phyloP scores from a whole-genome alignment of 1,284 basidiomycete species.

The Marasmius tenuissimus region DNA sequence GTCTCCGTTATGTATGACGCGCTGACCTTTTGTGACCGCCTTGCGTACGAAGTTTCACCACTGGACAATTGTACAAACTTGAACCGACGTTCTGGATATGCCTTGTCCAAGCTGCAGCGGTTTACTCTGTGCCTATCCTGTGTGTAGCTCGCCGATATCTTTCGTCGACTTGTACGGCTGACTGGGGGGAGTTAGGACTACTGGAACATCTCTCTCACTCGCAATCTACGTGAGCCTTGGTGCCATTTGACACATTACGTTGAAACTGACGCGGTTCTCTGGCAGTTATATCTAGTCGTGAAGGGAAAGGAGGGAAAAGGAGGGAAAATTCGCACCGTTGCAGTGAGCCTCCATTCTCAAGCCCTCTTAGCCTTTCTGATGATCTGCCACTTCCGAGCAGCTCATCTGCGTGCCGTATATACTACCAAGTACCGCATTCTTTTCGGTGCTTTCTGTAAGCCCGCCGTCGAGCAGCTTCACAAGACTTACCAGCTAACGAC shows the following conservation, averaged over 20 bases:
- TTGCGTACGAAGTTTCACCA: conserved; percentile 9
- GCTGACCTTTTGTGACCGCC: not conserved
- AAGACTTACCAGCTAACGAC: not conserved
- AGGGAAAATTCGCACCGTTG: no score
- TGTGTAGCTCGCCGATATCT: not conserved
- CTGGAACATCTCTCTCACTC: conserved; percentile 15
- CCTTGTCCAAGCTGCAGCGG: conserved; percentile 13
- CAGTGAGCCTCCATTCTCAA: no score
- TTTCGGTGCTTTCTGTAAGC: conserved; percentile 7
- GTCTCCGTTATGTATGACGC: no score
- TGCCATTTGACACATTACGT: not conserved
- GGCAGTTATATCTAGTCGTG: not conserved
- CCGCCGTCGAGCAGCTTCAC: not conserved
- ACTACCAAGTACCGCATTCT: conserved; percentile 7
- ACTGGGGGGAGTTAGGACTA: conserved; percentile 2
- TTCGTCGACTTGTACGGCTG: not conserved
- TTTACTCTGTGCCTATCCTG: conserved; percentile 11
- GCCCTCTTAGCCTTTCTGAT: not conserved
- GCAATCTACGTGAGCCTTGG: conserved; percentile 10
- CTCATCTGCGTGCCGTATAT: conserved; percentile 10
- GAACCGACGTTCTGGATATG: conserved; percentile 10
- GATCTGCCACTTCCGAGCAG: not conserved
- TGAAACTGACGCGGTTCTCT: not conserved
- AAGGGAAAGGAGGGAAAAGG: not conserved
- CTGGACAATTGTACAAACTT: conserved; percentile 14